phyloP scores from a whole-genome alignment of 163 green algal genomes.

The Scenedesmus sp. region DNA sequence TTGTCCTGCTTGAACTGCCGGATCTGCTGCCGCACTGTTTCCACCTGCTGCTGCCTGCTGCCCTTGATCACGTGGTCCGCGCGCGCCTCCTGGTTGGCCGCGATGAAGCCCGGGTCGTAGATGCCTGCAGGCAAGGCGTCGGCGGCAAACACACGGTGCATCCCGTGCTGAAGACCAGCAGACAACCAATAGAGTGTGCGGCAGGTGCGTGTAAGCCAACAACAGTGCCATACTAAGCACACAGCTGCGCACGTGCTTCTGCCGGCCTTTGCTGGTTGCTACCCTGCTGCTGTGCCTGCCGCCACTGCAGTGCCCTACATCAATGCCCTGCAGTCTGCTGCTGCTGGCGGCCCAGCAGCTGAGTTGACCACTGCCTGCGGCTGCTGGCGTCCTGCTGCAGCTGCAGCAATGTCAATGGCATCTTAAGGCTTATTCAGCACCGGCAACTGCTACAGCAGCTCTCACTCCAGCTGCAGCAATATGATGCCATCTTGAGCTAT shows the following conservation, averaged over 20 bases:
- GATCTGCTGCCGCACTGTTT: slow-evolving; percentile 90
- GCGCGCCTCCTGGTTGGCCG: slow-evolving; percentile 94
- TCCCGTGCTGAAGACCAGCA: too few relatives aligned
- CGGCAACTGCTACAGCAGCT: too few relatives aligned
- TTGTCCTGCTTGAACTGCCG: slow-evolving; percentile 91
- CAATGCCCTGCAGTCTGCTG: not conserved
- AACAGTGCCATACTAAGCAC: too few relatives aligned
- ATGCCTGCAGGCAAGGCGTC: slow-evolving; percentile 83
- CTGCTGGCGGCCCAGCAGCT: not conserved
- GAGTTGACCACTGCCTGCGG: too few relatives aligned
- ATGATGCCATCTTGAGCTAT: too few relatives aligned
- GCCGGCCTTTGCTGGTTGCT: not conserved
- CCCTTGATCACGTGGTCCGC: slow-evolving; percentile 98
- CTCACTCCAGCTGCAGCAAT: not conserved
- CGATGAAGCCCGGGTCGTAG: slow-evolving; percentile 98
- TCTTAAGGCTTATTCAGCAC: too few relatives aligned
- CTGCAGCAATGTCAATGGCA: too few relatives aligned
- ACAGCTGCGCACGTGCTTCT: not conserved
- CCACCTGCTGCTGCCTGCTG: slow-evolving; percentile 92
- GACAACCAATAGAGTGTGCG: not conserved
- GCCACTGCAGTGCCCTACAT: not conserved
- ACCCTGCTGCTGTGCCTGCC: not conserved
- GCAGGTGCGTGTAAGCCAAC: too few relatives aligned
- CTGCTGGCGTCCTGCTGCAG: too few relatives aligned
- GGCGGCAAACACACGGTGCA: too few relatives aligned